These are phyloP conservation scores for Brassica nigra DNA, from an alignment of 345 rosid species.

Conservation along the genomic window DNA sequence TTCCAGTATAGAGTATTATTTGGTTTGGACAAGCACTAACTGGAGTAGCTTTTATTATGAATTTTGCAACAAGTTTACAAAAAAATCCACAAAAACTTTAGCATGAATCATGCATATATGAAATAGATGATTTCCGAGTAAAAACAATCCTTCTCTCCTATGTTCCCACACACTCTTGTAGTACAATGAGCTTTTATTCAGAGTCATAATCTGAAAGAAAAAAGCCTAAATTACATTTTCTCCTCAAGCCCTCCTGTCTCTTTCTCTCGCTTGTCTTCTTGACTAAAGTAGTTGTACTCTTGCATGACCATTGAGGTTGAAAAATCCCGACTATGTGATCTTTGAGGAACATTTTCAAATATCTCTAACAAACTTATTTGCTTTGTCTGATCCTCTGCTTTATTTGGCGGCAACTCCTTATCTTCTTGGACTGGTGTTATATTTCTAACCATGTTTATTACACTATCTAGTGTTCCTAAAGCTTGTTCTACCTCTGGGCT, in stretches of 20 bases:
- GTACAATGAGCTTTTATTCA: conserved; percentile 9
- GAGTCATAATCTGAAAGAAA: conserved; percentile 36
- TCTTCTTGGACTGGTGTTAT: conserved; percentile 36
- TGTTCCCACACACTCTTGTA: not conserved
- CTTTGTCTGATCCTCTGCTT: conserved; percentile 24
- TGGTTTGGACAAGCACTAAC: not conserved
- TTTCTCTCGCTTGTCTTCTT: conserved; percentile 2
- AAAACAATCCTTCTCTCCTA: not conserved
- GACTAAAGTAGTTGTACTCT: not conserved
- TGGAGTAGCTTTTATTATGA: not conserved
- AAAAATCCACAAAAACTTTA: conserved; percentile 5
- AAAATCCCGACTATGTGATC: conserved; percentile 19
- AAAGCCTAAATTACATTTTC: conserved; percentile 16
- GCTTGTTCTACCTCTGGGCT: conserved; percentile 78
- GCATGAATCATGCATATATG: not conserved
- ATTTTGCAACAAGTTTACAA: not conserved
- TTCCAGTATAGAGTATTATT: not conserved
- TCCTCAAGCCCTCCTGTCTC: conserved; percentile 10
- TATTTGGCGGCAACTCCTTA: conserved; percentile 36
- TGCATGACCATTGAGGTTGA: not conserved
- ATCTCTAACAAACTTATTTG: conserved; percentile 11
- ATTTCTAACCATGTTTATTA: conserved; percentile 54
- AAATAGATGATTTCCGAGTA: not conserved
- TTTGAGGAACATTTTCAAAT: conserved; percentile 14
- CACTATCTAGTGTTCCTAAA: conserved; percentile 73